These are phyloP conservation scores for Pneumocystis sp. DNA, from an alignment of 1,139 yeast species.

Conservation along the genomic window DNA sequence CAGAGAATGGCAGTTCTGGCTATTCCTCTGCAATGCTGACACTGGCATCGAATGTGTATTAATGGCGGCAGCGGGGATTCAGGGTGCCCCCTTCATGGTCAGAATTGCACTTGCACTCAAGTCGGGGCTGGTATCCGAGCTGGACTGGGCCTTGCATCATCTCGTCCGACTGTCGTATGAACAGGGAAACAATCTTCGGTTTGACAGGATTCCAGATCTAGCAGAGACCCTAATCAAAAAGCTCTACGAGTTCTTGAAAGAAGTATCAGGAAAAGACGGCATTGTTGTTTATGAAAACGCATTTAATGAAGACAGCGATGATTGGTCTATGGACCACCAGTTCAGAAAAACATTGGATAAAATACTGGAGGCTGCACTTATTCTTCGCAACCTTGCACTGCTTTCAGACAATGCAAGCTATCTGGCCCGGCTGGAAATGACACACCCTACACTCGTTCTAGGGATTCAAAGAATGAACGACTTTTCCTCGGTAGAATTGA, in stretches of 20 bases:
- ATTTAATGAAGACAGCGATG: neutral
- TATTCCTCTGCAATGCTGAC: neutral
- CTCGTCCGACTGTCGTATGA: conserved; percentile 43
- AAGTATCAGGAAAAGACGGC: neutral
- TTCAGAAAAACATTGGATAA: conserved; percentile 27
- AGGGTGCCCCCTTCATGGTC: conserved; percentile 17
- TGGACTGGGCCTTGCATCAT: conserved; percentile 50
- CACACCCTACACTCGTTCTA: conserved; percentile 29
- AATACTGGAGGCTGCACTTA: conserved; percentile 50
- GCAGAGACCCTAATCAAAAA: conserved; percentile 37
- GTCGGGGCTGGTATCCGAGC: conserved; percentile 44
- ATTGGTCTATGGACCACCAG: conserved; percentile 10
- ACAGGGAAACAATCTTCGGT: conserved; percentile 34
- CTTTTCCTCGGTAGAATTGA: conserved; percentile 41
- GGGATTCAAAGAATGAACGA: conserved; percentile 31
- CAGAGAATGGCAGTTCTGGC: too few species aligned
- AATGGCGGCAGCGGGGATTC: neutral
- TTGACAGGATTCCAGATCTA: conserved; percentile 36
- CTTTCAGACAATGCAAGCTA: conserved; percentile 72
- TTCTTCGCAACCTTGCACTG: conserved; percentile 66
- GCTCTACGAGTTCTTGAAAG: conserved; percentile 19
- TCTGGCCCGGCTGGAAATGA: conserved; percentile 39
- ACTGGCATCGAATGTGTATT: neutral
- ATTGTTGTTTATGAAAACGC: neutral
- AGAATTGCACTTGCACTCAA: conserved; percentile 51